Evolutionary conservation across 805 yeast genomes (phyloP), one percentile per base, ranked within the genome.

Genomic region (Pichia heedii): DNA sequence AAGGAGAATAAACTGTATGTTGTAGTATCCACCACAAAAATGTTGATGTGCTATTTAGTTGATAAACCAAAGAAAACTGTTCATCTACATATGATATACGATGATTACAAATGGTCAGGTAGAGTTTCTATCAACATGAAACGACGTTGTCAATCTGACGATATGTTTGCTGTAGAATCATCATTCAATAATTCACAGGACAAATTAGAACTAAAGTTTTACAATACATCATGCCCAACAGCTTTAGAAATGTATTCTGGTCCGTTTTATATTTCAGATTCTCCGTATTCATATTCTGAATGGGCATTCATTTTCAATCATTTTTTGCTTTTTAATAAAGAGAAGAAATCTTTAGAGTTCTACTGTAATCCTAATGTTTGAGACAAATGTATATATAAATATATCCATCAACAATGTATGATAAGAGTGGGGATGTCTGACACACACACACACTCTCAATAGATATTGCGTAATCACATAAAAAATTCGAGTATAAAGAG

Each of bases 101-200:
- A 37, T 10, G 44, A 44, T 3, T 46, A 49, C 34, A 21, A 22
- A 8, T 44, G 45, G 32, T 18, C 13, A 3, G 37, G 33, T 2
- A 42, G 42, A n/a, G 19, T 44, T 16, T 39, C 47, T 2, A 20
- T 35, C 6, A 44, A 44, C 18, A 29, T 49, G 24, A 44, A 44
- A 22, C 30, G 24, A 9, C 36, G 36, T 29, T 7, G 3, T 7
- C 12, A 19, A 7, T 11, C 32, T 7, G 21, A 39, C 18, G 38
- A 42, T 4, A 37, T 44, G 1, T 49, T 49, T 42, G 45, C 40
- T 13, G 27, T 48, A 1, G 51, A 48, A 43, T 48, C 48, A 4
- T 41, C 42, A 29, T 21, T 34, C 10, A 22, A 20, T 3, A 9
- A 18, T 5, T 29, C 40, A 26, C 6, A 20, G 9, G 16, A 20